These are phyloP conservation scores for Ustilago nuda DNA, from an alignment of 1,284 basidiomycete species.

Conservation along the genomic window DNA sequence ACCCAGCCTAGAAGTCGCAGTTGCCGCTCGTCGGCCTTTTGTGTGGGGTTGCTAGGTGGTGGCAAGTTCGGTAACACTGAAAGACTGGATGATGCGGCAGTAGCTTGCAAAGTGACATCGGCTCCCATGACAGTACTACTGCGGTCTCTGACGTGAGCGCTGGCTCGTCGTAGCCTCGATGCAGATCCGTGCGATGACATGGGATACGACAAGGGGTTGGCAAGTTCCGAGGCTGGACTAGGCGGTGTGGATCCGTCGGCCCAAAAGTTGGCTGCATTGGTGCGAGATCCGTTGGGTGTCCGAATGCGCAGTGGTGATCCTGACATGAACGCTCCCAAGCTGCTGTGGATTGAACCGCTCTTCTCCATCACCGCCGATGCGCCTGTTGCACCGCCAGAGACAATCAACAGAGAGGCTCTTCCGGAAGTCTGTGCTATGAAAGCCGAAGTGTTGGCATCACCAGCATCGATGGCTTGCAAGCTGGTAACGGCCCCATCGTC, in stretches of 20 bases:
- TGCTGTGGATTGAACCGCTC: conserved; percentile 40
- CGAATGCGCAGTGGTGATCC: conserved; percentile 44
- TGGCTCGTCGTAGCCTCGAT: conserved; percentile 35
- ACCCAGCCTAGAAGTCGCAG: conserved; percentile 49
- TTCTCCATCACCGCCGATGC: conserved; percentile 28
- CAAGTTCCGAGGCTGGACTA: conserved; percentile 38
- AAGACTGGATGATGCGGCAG: conserved; percentile 27
- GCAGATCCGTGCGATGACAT: conserved; percentile 51
- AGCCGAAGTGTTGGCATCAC: conserved; percentile 24
- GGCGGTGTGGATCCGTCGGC: conserved; percentile 44
- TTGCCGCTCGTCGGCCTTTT: conserved; percentile 35
- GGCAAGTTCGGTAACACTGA: conserved; percentile 29
- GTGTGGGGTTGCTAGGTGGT: conserved; percentile 27
- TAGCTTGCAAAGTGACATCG: conserved; percentile 14
- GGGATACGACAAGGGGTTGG: conserved; percentile 40
- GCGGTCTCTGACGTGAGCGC: conserved; percentile 40
- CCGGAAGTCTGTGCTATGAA: conserved; percentile 38
- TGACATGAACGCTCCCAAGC: conserved; percentile 21
- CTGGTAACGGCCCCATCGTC: conserved; percentile 41
- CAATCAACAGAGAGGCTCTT: conserved; percentile 31
- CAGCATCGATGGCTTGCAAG: conserved; percentile 18
- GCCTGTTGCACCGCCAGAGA: conserved; percentile 13
- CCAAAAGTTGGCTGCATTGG: conserved; percentile 44
- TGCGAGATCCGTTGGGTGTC: conserved; percentile 40
- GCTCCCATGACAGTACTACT: conserved; percentile 14